phyloP scores from a whole-genome alignment of 768 basidiomycete species.

The Lactarius hatsudake region DNA sequence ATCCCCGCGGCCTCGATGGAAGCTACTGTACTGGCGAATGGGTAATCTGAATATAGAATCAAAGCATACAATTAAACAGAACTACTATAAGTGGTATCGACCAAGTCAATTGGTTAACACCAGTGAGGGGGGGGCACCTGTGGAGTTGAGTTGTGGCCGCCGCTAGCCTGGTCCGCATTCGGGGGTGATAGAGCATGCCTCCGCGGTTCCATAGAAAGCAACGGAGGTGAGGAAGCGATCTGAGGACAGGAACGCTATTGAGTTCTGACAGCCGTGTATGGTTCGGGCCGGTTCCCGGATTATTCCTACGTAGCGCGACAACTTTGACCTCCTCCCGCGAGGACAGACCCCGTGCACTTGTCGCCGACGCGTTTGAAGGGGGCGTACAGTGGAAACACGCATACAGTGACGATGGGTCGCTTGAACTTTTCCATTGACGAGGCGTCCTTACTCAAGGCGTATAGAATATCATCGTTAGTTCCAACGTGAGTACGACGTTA shows the following conservation, averaged over 20 bases:
- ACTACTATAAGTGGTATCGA: not conserved
- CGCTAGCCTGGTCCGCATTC: not conserved
- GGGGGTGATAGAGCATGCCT: not conserved
- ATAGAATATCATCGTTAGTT: conserved; percentile 72
- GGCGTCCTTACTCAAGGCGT: conserved; percentile 79
- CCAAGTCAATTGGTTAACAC: conserved; percentile 3
- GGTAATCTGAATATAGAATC: not conserved
- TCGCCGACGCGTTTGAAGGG: no score
- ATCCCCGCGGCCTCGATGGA: conserved; percentile 14
- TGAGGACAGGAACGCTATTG: not conserved
- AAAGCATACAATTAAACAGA: not conserved
- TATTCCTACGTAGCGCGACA: no score
- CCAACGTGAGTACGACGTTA: conserved; percentile 55
- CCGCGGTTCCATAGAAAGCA: conserved; percentile 5
- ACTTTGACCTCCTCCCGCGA: no score
- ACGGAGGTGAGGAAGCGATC: conserved; percentile 10
- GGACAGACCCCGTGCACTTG: no score
- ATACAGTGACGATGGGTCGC: conserved; percentile 46
- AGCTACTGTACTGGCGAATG: not conserved
- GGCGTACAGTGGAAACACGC: not conserved
- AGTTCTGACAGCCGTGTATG: not conserved
- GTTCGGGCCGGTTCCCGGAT: conserved; percentile 11
- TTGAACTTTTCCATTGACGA: conserved; percentile 76
- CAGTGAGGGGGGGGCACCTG: not conserved
- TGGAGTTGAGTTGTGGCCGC: conserved; percentile 12